Conservation (phyloP, 257 asterid genomes). For the Cinchona pubescens region DNA sequence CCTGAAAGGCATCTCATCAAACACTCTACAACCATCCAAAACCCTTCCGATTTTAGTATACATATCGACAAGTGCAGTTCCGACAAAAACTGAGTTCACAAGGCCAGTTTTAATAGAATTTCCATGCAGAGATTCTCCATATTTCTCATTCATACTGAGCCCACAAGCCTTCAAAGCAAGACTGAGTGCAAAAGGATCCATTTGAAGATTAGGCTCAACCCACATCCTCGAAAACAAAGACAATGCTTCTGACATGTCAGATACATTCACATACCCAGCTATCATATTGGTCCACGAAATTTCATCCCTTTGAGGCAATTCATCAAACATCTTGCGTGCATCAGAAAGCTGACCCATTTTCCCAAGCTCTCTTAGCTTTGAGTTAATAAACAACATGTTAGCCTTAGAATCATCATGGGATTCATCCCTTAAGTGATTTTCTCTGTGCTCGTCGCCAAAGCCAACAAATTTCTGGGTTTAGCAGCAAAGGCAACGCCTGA, state of each 20-base stretch:
- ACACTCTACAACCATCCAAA: constrained; percentile 53
- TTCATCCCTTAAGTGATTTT: constrained; percentile 13
- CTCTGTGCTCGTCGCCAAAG: constrained; percentile 21
- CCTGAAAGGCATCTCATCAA: constrained; percentile 75
- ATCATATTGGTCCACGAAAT: constrained; percentile 81
- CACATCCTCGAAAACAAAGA: constrained; percentile 60
- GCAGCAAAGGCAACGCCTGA: constrained; percentile 39
- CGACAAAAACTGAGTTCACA: constrained; percentile 69
- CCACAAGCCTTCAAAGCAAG: constrained; percentile 82
- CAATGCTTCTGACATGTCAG: constrained; percentile 60
- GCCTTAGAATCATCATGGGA: constrained; percentile 25
- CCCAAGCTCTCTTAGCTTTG: constrained; percentile 44
- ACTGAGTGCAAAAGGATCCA: constrained; percentile 81
- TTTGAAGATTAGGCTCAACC: constrained; percentile 38
- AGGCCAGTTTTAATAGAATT: constrained; percentile 54
- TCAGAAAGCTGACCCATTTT: constrained; percentile 44
- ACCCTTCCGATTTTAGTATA: constrained; percentile 69
- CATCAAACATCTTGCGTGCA: constrained; percentile 75
- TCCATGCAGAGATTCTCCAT: constrained; percentile 61
- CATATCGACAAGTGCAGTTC: constrained; percentile 79
- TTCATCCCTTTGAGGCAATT: constrained; percentile 64
- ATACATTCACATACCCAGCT: constrained; percentile 63
- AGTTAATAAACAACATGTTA: constrained; percentile 46
- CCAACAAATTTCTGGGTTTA: constrained; percentile 30
- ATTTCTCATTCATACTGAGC: constrained; percentile 30